A percentile compares a stretch with the other conserved stretches of the same genome.
Evolutionary conservation across 345 rosid genomes (phyloP).

Genomic region (Punica granatum): DNA sequence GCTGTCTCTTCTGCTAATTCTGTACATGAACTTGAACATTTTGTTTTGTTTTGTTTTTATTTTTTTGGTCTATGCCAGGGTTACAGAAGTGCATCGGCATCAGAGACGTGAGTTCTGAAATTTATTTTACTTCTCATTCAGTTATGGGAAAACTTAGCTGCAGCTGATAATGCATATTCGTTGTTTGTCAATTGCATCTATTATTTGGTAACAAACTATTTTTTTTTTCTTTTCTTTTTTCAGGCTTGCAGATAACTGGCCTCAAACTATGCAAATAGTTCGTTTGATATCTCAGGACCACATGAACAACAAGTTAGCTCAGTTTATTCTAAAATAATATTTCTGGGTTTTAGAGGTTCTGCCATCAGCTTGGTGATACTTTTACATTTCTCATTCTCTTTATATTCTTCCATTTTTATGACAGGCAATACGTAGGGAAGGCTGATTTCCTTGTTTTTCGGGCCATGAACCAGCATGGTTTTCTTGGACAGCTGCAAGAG

Average conservation of each 20-base stretch:
- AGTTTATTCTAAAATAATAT: slow-evolving; percentile 4
- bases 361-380: slow-evolving; percentile 1
- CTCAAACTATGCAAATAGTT: slow-evolving; percentile 86
- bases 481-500: slow-evolving; percentile 91
- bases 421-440: slow-evolving; percentile 93
- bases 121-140: neutral
- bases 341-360: neutral
- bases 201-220: neutral
- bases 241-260: slow-evolving; percentile 99
- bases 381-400: slow-evolving; percentile 6
- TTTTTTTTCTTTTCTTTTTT: slow-evolving; percentile 19
- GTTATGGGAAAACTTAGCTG: neutral
- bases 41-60: neutral
- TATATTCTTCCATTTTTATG: slow-evolving; percentile 10
- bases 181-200: neutral
- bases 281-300: slow-evolving; percentile 95
- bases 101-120: slow-evolving; percentile 69
- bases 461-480: slow-evolving; percentile 93
- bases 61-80: slow-evolving; percentile 47
- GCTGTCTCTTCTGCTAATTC: neutral
- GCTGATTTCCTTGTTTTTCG: slow-evolving; percentile 95
- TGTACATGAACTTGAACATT: neutral
- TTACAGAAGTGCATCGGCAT: slow-evolving; percentile 79
- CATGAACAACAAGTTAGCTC: slow-evolving; percentile 89
- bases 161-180: neutral